A percentile compares a stretch with the other conserved stretches of the same genome.
Evolutionary conservation across 768 basidiomycete genomes (phyloP).

Genomic region (Lactifluus piperatus): DNA sequence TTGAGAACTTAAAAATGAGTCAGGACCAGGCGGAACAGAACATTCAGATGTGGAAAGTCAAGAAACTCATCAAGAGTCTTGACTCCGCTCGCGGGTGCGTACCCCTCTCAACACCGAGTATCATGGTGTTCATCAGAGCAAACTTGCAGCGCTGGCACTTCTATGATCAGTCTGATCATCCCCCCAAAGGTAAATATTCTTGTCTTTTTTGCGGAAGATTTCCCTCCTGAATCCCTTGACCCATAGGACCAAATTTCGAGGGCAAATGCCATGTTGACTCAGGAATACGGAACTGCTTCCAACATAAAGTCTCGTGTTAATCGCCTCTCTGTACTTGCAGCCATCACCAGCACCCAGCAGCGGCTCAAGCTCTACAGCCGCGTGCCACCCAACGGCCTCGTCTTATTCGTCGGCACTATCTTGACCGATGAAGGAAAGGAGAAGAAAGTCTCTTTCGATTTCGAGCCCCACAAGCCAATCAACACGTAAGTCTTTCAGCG

Average conservation of each 20-base stretch:
- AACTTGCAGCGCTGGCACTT: slow-evolving; percentile 75
- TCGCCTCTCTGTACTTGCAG: slow-evolving; percentile 93
- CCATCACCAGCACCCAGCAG: slow-evolving; percentile 97
- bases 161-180: slow-evolving; percentile 97
- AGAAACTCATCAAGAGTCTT: slow-evolving; percentile 98
- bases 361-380: slow-evolving; percentile 94
- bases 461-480: slow-evolving; percentile 98
- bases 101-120: not conserved
- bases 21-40: slow-evolving; percentile 87
- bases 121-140: slow-evolving; percentile 18
- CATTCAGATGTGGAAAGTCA: slow-evolving; percentile 97
- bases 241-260: slow-evolving; percentile 86
- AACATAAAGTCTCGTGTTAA: slow-evolving; percentile 99
- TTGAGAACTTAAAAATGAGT: slow-evolving; percentile 56
- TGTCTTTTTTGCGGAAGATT: not conserved
- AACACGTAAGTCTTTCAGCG: slow-evolving; percentile 64
- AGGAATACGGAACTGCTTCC: slow-evolving; percentile 97
- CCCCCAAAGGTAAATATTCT: slow-evolving; percentile 69
- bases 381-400: slow-evolving; percentile 93
- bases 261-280: slow-evolving; percentile 91
- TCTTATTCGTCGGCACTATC: slow-evolving; percentile 97
- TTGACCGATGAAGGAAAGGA: slow-evolving; percentile 98
- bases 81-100: slow-evolving; percentile 82
- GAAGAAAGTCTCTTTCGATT: slow-evolving; percentile 98
- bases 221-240: slow-evolving; percentile 6